Percentiles rank a stretch among this genome's conserved stretches.
phyloP scores from a whole-genome alignment of 2,329 filamentous ascomycete species.

The Aspergillus brunneoviolaceus region DNA sequence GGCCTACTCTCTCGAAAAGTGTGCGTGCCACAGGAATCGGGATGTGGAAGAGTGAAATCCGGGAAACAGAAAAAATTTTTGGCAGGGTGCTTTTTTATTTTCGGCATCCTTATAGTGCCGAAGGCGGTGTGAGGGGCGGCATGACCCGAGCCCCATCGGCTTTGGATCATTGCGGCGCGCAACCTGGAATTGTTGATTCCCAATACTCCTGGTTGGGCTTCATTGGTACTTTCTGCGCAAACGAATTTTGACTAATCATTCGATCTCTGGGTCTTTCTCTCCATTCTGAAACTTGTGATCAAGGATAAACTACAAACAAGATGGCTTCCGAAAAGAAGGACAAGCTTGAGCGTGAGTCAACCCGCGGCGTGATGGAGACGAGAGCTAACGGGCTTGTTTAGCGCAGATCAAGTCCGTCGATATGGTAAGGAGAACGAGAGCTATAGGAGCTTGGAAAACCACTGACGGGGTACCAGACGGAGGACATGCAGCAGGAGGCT shows the following conservation, averaged over 20 bases:
- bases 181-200: constrained; percentile 9
- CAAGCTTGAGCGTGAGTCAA: constrained; percentile 70
- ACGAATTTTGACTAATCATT: not conserved
- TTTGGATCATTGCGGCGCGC: constrained; percentile 12
- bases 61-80: constrained; percentile 16
- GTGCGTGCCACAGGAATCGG: constrained; percentile 5
- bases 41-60: constrained; percentile 10
- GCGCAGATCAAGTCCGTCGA: constrained; percentile 97
- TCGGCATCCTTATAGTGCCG: constrained; percentile 29
- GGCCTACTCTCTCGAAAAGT: constrained; percentile 15
- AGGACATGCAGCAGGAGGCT: constrained; percentile 94
- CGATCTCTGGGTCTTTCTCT: not conserved
- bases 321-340: constrained; percentile 60
- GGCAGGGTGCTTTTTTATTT: constrained; percentile 26
- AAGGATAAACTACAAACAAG: constrained; percentile 2
- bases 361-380: not conserved
- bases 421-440: constrained; percentile 67
- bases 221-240: not conserved
- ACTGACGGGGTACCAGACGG: constrained; percentile 62
- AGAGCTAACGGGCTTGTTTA: constrained; percentile 44
- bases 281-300: not conserved
- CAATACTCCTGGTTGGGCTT: constrained; percentile 5
- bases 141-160: constrained; percentile 27
- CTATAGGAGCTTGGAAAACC: constrained; percentile 9
- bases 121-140: constrained; percentile 34